Base-by-base conservation (phyloP, 495 filamentous ascomycete genomes). In the Talaromyces nanjingensis region DNA sequence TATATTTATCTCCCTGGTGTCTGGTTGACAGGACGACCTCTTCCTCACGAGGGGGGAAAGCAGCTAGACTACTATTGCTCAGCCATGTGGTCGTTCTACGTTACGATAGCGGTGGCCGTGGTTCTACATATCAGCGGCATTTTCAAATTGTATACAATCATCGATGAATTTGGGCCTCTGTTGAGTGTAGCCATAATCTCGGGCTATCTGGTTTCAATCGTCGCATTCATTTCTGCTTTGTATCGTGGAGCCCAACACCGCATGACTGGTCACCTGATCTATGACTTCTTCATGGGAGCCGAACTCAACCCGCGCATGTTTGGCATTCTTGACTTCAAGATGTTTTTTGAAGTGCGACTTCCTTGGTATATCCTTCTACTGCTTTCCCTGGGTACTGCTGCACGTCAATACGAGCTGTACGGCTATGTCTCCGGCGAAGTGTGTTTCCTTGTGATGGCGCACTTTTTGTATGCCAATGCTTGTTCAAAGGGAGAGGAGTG, bases 251-350 rank as follows among this genome's bases (percentile, higher is more conserved):
- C 84, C 2, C 82, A 90, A 66, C 91, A 97, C 73, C 85, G 92
- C 61, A 96, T 98, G 90, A 93, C 90, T 34, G 94, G 93, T n/a
- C 85, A 87, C 69, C 89, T 85, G 52, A 79, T 97, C 67, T 97
- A 97, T 74, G 94, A 98, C 77, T 97, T 97, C 79, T 98, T 97
- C 81, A 97, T 98, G 92, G 94, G 94, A 60, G 92, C 94, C 39
- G 94, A 98, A 79, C 79, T 98, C 57, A 97, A 98, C 76, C 94
- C 94, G 8, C 84, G 94, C 58, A 88, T 97, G 86, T 96, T 97
- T 73, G 90, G 89, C 27, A 86, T 93, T 66, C 80, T 98, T 63
- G 94, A 98, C 73, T 91, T 97, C 79, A 98, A 98, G 84, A 98
- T 98, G 94, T 97, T 98, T 81, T 96, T 93, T 72, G 94, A 98